phyloP scores from a whole-genome alignment of 495 filamentous ascomycete species.

The Copromyces sp. region DNA sequence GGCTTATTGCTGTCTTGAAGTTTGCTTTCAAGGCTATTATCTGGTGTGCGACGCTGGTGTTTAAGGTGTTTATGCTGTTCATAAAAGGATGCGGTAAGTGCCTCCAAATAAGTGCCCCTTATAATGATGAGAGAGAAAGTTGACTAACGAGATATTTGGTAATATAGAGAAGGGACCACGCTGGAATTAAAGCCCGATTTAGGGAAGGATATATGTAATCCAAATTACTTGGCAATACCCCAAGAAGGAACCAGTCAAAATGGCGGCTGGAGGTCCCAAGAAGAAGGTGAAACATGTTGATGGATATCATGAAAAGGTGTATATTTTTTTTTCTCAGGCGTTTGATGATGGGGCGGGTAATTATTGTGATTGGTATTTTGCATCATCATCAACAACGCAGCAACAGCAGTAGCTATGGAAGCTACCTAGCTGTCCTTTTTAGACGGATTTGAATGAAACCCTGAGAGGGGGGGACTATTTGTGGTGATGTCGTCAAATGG shows the following conservation, averaged over 20 bases:
- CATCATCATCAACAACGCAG: not conserved
- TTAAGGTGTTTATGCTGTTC: slow-evolving; percentile 31
- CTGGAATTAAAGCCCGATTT: not conserved
- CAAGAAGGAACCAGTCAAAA: not conserved
- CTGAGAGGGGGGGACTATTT: slow-evolving; percentile 4
- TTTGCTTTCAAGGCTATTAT: slow-evolving; percentile 37
- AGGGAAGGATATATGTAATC: not conserved
- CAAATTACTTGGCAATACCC: not conserved
- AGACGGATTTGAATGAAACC: not conserved
- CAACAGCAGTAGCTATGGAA: not conserved
- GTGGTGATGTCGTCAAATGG: not conserved
- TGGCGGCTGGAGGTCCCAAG: not conserved
- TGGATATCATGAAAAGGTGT: slow-evolving; percentile 1
- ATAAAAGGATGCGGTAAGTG: slow-evolving; percentile 30
- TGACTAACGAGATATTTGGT: not conserved
- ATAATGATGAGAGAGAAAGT: not conserved
- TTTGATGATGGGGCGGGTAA: not conserved
- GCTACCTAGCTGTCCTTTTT: not conserved
- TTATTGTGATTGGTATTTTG: not conserved
- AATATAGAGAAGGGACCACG: not conserved
- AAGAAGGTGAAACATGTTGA: not conserved
- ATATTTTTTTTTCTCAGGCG: slow-evolving; percentile 1
- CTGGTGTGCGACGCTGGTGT: slow-evolving; percentile 35
- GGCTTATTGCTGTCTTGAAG: slow-evolving; percentile 28
- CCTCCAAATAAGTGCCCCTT: slow-evolving; percentile 20